Percentiles rank a stretch among this genome's conserved stretches.
These are phyloP conservation scores for Plantago coronopus DNA, from an alignment of 305 asterid species.

Conservation along the genomic window DNA sequence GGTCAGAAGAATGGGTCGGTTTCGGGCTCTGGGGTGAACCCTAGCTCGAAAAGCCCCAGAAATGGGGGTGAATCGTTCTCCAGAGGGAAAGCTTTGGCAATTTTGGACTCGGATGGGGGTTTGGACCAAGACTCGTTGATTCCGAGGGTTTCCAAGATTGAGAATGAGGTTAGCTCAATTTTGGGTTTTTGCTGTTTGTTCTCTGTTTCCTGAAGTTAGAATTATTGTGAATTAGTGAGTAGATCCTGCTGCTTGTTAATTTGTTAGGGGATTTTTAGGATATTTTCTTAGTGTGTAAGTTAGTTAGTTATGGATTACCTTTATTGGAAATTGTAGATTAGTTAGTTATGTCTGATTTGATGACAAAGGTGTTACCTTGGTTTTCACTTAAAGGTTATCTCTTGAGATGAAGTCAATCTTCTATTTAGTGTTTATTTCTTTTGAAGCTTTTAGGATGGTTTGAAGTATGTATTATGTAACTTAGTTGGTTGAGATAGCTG, in stretches of 20 bases:
- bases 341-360: no score
- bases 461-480: no score
- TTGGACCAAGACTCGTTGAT: slow-evolving; percentile 52
- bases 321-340: no score
- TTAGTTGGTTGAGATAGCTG: no score
- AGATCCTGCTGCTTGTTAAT: neutral
- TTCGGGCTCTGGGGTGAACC: slow-evolving; percentile 30
- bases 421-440: no score
- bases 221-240: slow-evolving; percentile 14
- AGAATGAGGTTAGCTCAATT: slow-evolving; percentile 66
- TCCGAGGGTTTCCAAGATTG: slow-evolving; percentile 55
- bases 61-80: slow-evolving; percentile 27
- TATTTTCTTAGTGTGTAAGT: neutral
- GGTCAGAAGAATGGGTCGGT: slow-evolving; percentile 45
- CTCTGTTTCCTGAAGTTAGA: neutral
- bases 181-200: neutral
- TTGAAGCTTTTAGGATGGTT: no score
- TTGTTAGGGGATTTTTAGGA: neutral
- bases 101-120: slow-evolving; percentile 35
- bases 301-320: no score
- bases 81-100: slow-evolving; percentile 14
- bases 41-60: slow-evolving; percentile 40
- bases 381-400: no score
- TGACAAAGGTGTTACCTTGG: no score
- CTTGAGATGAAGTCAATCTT: no score